Conservation (phyloP, 768 basidiomycete species). For the Boletus pseudopeckii region DNA sequence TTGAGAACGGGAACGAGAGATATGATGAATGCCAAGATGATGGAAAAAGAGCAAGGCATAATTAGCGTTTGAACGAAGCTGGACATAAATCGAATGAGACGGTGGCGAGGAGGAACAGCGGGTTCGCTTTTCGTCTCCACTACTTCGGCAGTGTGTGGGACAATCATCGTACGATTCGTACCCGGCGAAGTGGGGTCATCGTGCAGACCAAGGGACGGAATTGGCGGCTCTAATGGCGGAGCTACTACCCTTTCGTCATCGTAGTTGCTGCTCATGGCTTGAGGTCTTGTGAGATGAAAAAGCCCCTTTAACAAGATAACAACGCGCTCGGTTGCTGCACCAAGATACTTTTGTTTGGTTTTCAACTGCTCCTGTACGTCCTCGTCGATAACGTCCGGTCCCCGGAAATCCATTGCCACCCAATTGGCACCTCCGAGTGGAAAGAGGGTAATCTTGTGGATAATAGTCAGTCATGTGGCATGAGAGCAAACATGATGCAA, state of each 20-base stretch:
- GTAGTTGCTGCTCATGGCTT: background rate
- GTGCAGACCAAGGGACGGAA: background rate
- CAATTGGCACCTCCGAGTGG: conserved; percentile 55
- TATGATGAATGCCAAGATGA: conserved; percentile 52
- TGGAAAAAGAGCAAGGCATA: conserved; percentile 49
- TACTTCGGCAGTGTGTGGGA: background rate
- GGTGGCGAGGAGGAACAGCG: background rate
- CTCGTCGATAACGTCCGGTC: conserved; percentile 58
- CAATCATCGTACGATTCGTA: conserved; percentile 6
- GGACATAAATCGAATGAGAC: conserved; percentile 3
- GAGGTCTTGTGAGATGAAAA: background rate
- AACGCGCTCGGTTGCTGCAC: conserved; percentile 9
- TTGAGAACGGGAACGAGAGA: conserved; percentile 57
- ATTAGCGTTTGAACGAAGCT: conserved; percentile 38
- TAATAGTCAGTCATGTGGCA: background rate
- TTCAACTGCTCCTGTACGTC: conserved; percentile 48
- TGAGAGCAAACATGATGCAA: background rate
- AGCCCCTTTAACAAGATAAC: background rate
- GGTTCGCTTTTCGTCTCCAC: conserved; percentile 2
- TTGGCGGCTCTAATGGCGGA: background rate
- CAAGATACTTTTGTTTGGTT: conserved; percentile 31
- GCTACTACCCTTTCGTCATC: conserved; percentile 10
- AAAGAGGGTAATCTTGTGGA: conserved; percentile 56
- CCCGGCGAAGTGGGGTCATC: background rate
- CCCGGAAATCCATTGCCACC: conserved; percentile 60